Evolutionary conservation across 2,329 filamentous ascomycete species (phyloP).

Genomic region (Xylaria sp.): DNA sequence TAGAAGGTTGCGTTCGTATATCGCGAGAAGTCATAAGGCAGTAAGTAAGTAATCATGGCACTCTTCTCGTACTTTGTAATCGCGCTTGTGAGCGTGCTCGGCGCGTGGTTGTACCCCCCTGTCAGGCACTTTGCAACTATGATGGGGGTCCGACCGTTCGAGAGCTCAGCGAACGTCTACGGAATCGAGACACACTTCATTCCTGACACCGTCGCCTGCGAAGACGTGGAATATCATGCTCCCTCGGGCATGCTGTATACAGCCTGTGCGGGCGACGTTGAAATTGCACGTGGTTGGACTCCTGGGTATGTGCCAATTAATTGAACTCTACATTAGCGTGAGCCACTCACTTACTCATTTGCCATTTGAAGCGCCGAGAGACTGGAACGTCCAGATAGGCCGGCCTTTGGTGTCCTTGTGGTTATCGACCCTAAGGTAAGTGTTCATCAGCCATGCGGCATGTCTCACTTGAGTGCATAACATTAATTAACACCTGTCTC

Average conservation of each 20-base stretch:
- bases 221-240: slow-evolving; percentile 68
- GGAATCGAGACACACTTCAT: slow-evolving; percentile 52
- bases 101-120: slow-evolving; percentile 41
- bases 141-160: slow-evolving; percentile 39
- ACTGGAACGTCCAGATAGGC: slow-evolving; percentile 51
- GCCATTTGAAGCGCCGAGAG: slow-evolving; percentile 33
- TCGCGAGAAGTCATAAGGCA: not conserved
- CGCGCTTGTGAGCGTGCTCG: slow-evolving; percentile 37
- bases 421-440: slow-evolving; percentile 65
- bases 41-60: slow-evolving; percentile 36
- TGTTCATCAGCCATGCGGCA: slow-evolving; percentile 7
- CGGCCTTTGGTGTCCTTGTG: slow-evolving; percentile 58
- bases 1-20: not conserved
- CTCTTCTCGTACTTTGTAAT: slow-evolving; percentile 35
- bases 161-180: slow-evolving; percentile 38
- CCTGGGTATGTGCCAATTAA: slow-evolving; percentile 41
- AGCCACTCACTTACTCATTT: slow-evolving; percentile 18
- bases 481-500: not conserved
- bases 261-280: slow-evolving; percentile 61
- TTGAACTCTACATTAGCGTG: not conserved
- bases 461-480: not conserved
- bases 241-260: slow-evolving; percentile 63
- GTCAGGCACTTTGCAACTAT: slow-evolving; percentile 34
- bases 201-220: slow-evolving; percentile 65
- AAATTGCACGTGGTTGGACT: slow-evolving; percentile 40